Evolutionary conservation across 805 yeast species (phyloP).

Genomic region (Schizosaccharomyces octosporus): DNA sequence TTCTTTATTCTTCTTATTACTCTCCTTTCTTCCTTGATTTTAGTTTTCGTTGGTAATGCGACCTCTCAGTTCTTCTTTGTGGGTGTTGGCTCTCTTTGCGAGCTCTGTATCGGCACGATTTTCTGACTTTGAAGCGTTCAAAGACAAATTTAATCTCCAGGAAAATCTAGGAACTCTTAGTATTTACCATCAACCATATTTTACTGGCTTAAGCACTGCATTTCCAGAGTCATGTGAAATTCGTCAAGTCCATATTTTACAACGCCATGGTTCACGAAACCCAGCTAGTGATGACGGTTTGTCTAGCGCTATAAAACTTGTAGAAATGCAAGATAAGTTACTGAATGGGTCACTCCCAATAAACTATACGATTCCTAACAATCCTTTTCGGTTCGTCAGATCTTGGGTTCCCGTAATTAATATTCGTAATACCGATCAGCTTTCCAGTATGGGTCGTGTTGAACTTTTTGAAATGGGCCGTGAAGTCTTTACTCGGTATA

Average conservation of each 20-base stretch:
- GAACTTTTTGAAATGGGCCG: not conserved
- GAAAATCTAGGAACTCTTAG: not conserved
- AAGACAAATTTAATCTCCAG: not conserved
- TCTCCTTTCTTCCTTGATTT: too few species aligned
- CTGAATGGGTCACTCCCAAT: not conserved
- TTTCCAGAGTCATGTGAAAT: not conserved
- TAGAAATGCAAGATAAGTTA: not conserved
- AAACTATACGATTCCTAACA: not conserved
- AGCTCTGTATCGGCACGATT: not conserved
- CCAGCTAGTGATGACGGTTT: not conserved
- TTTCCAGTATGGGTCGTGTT: not conserved
- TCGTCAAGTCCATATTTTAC: not conserved
- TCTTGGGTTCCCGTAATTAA: not conserved
- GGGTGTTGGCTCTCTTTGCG: not conserved
- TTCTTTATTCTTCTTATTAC: too few species aligned
- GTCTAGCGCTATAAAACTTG: not conserved
- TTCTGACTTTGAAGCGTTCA: not conserved
- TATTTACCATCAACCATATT: not conserved
- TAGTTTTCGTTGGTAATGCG: not conserved
- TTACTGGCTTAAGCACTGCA: not conserved
- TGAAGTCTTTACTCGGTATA: not conserved
- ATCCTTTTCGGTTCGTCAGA: not conserved
- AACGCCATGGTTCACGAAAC: not conserved
- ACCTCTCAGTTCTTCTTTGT: not conserved
- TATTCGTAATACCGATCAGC: not conserved